These are phyloP conservation scores for Backusella circina DNA, from an alignment of 192 early-diverging fungal genomes.

Conservation along the genomic window DNA sequence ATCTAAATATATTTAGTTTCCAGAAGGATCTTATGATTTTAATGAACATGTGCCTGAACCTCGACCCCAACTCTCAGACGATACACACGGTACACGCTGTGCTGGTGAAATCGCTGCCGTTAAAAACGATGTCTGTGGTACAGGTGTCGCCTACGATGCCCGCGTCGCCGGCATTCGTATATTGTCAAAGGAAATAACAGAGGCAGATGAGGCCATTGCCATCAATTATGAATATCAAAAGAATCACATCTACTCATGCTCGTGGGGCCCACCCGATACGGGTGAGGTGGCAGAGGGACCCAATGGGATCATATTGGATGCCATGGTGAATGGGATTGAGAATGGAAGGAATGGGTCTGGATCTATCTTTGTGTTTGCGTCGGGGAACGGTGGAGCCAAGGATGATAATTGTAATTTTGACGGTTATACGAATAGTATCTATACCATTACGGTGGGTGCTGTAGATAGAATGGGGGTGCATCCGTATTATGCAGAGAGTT, in stretches of 20 bases:
- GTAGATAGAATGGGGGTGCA: conserved; percentile 73
- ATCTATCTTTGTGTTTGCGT: conserved; percentile 91
- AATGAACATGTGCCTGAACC: conserved; percentile 79
- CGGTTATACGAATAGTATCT: conserved; percentile 95
- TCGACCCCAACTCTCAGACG: conserved; percentile 68
- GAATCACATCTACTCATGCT: conserved; percentile 95
- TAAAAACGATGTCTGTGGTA: conserved; percentile 89
- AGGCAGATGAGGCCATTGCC: conserved; percentile 88
- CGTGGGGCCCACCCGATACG: conserved; percentile 93
- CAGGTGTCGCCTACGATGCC: conserved; percentile 89
- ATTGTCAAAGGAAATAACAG: conserved; percentile 84
- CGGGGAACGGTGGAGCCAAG: conserved; percentile 80
- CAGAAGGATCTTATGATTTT: conserved; percentile 91
- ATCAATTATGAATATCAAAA: conserved; percentile 86
- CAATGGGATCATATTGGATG: conserved; percentile 70
- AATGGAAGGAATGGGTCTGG: conserved; percentile 84
- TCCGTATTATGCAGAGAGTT: conserved; percentile 84
- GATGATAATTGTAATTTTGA: conserved; percentile 97
- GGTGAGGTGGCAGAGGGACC: conserved; percentile 86
- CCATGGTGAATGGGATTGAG: conserved; percentile 81
- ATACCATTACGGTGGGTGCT: conserved; percentile 91
- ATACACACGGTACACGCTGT: conserved; percentile 95
- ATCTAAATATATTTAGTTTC: too few species aligned
- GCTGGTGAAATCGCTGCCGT: conserved; percentile 95
- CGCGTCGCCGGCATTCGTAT: conserved; percentile 88